A percentile compares a stretch with the other conserved stretches of the same genome.
These are phyloP conservation scores for Saccharomycopsis javanensis DNA, from an alignment of 805 yeast genomes.

Conservation along the genomic window DNA sequence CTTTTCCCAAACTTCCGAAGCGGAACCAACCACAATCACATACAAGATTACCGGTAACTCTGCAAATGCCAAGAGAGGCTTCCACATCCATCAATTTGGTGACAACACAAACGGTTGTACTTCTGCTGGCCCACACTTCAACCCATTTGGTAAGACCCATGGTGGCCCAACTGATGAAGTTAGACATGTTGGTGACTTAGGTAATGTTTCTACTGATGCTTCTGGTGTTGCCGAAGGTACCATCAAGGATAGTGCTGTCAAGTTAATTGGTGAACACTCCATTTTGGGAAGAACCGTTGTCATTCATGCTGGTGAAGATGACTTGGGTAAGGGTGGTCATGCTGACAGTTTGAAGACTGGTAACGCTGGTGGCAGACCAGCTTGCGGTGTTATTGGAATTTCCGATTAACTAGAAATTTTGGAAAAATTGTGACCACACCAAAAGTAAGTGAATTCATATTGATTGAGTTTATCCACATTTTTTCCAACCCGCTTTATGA, in stretches of 20 bases:
- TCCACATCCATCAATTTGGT: conserved; percentile 98
- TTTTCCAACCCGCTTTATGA: neutral
- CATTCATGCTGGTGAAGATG: conserved; percentile 87
- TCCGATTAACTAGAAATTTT: conserved; percentile 30
- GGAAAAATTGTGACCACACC: neutral
- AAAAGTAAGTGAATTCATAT: neutral
- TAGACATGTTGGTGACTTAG: conserved; percentile 94
- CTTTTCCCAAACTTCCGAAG: conserved; percentile 75
- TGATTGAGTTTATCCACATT: neutral
- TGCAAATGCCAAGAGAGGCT: conserved; percentile 84
- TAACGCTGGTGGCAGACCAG: conserved; percentile 96
- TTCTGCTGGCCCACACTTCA: conserved; percentile 96
- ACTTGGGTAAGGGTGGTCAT: conserved; percentile 89
- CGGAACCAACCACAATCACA: conserved; percentile 73
- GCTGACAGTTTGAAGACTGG: conserved; percentile 91
- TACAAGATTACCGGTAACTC: conserved; percentile 89
- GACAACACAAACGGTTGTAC: conserved; percentile 99
- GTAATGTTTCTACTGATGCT: conserved; percentile 84
- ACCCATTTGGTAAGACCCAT: conserved; percentile 81
- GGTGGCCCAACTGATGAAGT: conserved; percentile 81
- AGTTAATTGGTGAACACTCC: conserved; percentile 79
- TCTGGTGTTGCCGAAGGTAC: conserved; percentile 87
- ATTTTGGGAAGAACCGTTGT: conserved; percentile 93
- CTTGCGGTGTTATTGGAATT: conserved; percentile 95
- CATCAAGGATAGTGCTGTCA: conserved; percentile 65